Percentiles rank a stretch among this genome's conserved stretches.
Conservation (phyloP, 2,329 filamentous ascomycete species). For the Fusarium palustre region DNA sequence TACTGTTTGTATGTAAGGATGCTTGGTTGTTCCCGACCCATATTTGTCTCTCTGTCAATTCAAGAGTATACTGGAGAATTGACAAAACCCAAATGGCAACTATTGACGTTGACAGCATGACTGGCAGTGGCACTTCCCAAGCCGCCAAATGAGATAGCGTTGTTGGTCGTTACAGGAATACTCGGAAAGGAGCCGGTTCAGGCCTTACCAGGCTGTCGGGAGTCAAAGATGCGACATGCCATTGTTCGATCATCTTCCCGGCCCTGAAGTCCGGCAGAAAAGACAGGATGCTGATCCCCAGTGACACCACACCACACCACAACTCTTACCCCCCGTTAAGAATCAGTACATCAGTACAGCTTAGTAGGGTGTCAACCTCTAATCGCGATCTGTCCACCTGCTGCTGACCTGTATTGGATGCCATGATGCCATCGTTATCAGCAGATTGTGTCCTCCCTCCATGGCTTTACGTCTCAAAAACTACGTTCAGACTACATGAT, state of each 20-base stretch:
- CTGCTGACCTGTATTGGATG: slow-evolving; percentile 1
- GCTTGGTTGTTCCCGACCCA: slow-evolving; percentile 1
- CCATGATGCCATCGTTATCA: slow-evolving; percentile 28
- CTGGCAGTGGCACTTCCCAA: background rate
- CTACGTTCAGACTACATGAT: background rate
- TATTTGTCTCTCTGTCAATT: background rate
- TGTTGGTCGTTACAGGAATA: slow-evolving; percentile 7
- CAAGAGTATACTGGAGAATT: background rate
- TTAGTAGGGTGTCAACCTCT: slow-evolving; percentile 8
- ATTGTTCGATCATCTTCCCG: slow-evolving; percentile 29
- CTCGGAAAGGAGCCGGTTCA: slow-evolving; percentile 31
- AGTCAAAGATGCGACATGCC: slow-evolving; percentile 28
- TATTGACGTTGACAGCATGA: slow-evolving; percentile 18
- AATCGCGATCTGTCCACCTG: slow-evolving; percentile 38
- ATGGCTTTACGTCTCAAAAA: background rate
- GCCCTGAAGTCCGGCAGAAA: slow-evolving; percentile 23
- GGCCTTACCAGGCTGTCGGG: slow-evolving; percentile 45
- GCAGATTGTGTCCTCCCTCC: background rate
- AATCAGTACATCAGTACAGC: background rate
- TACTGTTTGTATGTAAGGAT: background rate
- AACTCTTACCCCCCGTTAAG: background rate
- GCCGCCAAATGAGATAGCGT: slow-evolving; percentile 23
- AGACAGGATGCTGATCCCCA: slow-evolving; percentile 3
- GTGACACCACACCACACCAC: slow-evolving; percentile 35
- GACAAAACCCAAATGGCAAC: background rate